Evolutionary conservation across 2,329 filamentous ascomycete genomes (phyloP).

Genomic region (Fusarium begoniae): DNA sequence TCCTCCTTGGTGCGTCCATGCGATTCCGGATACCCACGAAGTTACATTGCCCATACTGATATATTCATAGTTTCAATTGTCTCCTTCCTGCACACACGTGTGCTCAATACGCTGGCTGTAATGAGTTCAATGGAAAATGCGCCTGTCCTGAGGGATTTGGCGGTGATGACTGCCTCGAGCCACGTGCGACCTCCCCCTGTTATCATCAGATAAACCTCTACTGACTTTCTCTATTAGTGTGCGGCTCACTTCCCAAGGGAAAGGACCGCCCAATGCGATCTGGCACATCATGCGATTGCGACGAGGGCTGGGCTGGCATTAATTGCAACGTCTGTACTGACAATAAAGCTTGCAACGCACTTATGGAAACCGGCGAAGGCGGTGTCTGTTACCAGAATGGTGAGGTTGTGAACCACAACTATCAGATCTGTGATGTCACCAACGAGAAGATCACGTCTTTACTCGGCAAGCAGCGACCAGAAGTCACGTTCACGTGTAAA

Average conservation of each 20-base stretch:
- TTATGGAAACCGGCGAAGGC: constrained; percentile 84
- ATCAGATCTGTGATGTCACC: constrained; percentile 97
- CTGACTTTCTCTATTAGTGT: constrained; percentile 62
- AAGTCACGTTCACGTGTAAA: constrained; percentile 94
- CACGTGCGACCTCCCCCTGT: constrained; percentile 60
- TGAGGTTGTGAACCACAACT: constrained; percentile 91
- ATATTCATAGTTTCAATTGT: constrained; percentile 85
- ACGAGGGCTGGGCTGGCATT: constrained; percentile 94
- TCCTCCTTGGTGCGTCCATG: constrained; percentile 71
- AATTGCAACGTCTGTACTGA: constrained; percentile 97
- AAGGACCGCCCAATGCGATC: constrained; percentile 79
- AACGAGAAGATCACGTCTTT: constrained; percentile 93
- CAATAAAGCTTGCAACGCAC: constrained; percentile 82
- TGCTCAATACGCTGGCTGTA: constrained; percentile 89
- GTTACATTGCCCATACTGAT: not conserved
- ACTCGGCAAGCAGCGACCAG: constrained; percentile 83
- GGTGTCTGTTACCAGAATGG: constrained; percentile 94
- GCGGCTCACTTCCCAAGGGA: constrained; percentile 86
- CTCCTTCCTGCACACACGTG: constrained; percentile 92
- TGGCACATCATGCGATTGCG: constrained; percentile 80
- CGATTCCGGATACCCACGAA: not conserved
- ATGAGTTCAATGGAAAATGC: constrained; percentile 91
- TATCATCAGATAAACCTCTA: not conserved
- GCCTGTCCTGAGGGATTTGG: constrained; percentile 92
- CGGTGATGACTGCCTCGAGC: constrained; percentile 90